These are phyloP conservation scores for Nadsonia fulvescens DNA, from an alignment of 805 yeast species.

Conservation along the genomic window DNA sequence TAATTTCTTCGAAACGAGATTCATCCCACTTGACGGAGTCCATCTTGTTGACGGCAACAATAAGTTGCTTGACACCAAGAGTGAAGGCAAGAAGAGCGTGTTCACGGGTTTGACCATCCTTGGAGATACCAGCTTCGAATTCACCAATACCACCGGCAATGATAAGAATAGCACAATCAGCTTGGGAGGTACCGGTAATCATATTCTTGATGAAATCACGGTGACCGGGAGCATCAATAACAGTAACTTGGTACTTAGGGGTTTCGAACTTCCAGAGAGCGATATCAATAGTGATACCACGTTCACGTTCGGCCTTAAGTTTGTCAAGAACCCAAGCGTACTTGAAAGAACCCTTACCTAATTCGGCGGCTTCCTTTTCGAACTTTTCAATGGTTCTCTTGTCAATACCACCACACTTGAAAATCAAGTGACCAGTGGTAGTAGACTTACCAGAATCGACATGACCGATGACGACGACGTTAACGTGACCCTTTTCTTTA, in stretches of 20 bases:
- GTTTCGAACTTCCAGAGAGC: slow-evolving; percentile 90
- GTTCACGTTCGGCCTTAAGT: slow-evolving; percentile 88
- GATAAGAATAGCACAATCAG: slow-evolving; percentile 80
- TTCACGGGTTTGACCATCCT: slow-evolving; percentile 92
- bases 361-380: slow-evolving; percentile 95
- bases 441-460: slow-evolving; percentile 99
- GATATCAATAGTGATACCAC: slow-evolving; percentile 92
- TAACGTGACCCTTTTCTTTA: slow-evolving; percentile 93
- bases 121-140: slow-evolving; percentile 88
- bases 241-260: slow-evolving; percentile 76
- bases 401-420: slow-evolving; percentile 97
- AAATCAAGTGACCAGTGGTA: slow-evolving; percentile 98
- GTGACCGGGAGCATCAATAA: slow-evolving; percentile 93
- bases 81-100: slow-evolving; percentile 84
- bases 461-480: slow-evolving; percentile 99
- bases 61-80: slow-evolving; percentile 72
- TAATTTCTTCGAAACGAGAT: slow-evolving; percentile 61
- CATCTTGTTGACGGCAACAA: slow-evolving; percentile 90
- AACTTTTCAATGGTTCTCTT: slow-evolving; percentile 97
- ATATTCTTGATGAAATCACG: slow-evolving; percentile 92
- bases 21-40: slow-evolving; percentile 82
- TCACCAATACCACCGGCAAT: slow-evolving; percentile 90
- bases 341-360: slow-evolving; percentile 94
- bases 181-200: slow-evolving; percentile 91
- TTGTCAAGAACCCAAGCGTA: slow-evolving; percentile 96